A percentile compares a stretch with the other conserved stretches of the same genome.
phyloP scores from a whole-genome alignment of 163 green algal genomes.

The Picocystis sp. region DNA sequence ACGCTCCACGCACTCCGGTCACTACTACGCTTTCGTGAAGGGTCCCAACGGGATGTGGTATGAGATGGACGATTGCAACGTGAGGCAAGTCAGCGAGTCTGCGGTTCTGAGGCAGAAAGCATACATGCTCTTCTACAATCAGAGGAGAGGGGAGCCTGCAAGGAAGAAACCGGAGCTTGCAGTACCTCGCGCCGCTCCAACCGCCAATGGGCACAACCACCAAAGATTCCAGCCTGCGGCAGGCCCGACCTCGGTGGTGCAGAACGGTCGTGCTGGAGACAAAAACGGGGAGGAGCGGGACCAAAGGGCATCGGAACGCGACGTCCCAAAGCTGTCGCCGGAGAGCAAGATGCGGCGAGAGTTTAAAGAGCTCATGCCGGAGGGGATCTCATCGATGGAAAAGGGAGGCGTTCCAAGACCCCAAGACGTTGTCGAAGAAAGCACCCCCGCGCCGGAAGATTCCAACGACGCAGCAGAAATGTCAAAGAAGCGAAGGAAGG shows the following conservation, averaged over 20 bases:
- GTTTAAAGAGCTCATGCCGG: background rate
- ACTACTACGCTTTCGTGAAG: conserved; percentile 85
- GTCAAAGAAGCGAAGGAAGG: too few relatives aligned
- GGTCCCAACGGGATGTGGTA: conserved; percentile 61
- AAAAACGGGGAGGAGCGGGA: background rate
- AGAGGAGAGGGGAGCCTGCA: background rate
- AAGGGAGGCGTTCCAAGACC: background rate
- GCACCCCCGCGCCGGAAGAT: too few relatives aligned
- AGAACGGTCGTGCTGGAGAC: background rate
- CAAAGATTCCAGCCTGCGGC: background rate
- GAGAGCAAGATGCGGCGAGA: background rate
- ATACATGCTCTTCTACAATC: conserved; percentile 93
- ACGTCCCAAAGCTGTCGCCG: background rate
- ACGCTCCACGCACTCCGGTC: conserved; percentile 68
- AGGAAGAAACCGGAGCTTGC: conserved; percentile 2
- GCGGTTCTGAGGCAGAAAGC: conserved; percentile 64
- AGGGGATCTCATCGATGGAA: background rate
- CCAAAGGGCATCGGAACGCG: background rate
- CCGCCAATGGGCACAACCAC: background rate
- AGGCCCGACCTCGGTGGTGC: background rate
- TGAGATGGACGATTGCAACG: conserved; percentile 59
- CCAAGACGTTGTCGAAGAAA: conserved; percentile 5
- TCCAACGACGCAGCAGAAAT: too few relatives aligned
- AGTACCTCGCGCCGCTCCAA: background rate
- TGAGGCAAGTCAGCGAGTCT: conserved; percentile 39